A percentile compares a stretch with the other conserved stretches of the same genome.
These are phyloP conservation scores for Pseudozyma thailandica DNA, from an alignment of 1,284 basidiomycete species.

Conservation along the genomic window DNA sequence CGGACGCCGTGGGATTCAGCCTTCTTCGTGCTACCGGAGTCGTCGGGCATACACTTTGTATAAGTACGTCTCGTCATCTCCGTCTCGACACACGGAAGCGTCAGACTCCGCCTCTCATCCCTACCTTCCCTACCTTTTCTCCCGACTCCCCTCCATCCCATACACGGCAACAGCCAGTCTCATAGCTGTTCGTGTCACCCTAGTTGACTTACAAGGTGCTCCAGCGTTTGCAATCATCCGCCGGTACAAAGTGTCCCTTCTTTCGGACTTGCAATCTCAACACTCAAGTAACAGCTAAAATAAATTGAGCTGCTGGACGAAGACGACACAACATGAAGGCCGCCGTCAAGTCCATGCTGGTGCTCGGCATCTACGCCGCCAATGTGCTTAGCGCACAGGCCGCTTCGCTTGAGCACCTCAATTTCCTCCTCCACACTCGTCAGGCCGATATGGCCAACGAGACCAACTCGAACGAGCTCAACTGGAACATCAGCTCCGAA, in stretches of 20 bases:
- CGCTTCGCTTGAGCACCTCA: constrained; percentile 32
- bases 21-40: too few relatives aligned
- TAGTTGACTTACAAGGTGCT: too few relatives aligned
- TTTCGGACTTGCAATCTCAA: background rate
- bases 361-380: constrained; percentile 39
- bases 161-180: too few relatives aligned
- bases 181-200: too few relatives aligned
- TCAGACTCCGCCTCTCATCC: background rate
- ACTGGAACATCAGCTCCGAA: constrained; percentile 39
- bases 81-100: constrained; percentile 1
- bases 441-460: constrained; percentile 15
- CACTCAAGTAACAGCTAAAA: background rate
- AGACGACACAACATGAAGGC: constrained; percentile 24
- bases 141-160: too few relatives aligned
- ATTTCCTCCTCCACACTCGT: constrained; percentile 19
- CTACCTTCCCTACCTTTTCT: background rate
- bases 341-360: constrained; percentile 24
- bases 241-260: background rate
- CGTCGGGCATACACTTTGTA: constrained; percentile 6
- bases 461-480: constrained; percentile 4
- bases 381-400: constrained; percentile 23
- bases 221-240: too few relatives aligned
- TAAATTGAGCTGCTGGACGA: too few relatives aligned
- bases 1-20: too few relatives aligned
- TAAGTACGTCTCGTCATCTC: constrained; percentile 23